These are phyloP conservation scores for Porogramme epimiltina DNA, from an alignment of 1,284 basidiomycete genomes.

Conservation along the genomic window DNA sequence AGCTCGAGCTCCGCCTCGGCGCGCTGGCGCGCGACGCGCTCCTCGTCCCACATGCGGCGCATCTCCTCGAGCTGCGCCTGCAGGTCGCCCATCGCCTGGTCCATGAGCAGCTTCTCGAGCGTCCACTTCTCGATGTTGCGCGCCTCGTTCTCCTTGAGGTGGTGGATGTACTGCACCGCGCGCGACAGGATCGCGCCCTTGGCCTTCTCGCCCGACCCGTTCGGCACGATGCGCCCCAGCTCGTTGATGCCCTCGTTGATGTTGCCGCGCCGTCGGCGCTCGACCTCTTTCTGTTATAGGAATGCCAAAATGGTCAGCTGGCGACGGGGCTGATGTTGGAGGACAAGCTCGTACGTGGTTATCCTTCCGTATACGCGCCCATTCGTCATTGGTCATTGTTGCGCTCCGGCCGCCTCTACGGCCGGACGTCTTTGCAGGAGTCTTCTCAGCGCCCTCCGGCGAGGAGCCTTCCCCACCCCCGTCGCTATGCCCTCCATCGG, in stretches of 20 bases:
- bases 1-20: slow-evolving; percentile 62
- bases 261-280: slow-evolving; percentile 89
- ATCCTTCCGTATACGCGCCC: slow-evolving; percentile 81
- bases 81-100: slow-evolving; percentile 86
- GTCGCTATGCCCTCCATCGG: not conserved
- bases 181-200: slow-evolving; percentile 87
- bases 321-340: not conserved
- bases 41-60: slow-evolving; percentile 73
- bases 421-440: slow-evolving; percentile 12
- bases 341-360: slow-evolving; percentile 64
- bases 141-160: slow-evolving; percentile 88
- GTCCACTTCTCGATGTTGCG: slow-evolving; percentile 94
- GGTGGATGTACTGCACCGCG: slow-evolving; percentile 87
- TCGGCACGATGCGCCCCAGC: slow-evolving; percentile 87
- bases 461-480: slow-evolving; percentile 2
- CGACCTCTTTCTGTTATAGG: slow-evolving; percentile 86
- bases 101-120: slow-evolving; percentile 90
- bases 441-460: slow-evolving; percentile 18
- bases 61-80: slow-evolving; percentile 80
- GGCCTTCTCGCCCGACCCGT: slow-evolving; percentile 84
- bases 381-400: slow-evolving; percentile 63
- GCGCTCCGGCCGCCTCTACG: slow-evolving; percentile 38
- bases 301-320: slow-evolving; percentile 1
- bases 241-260: slow-evolving; percentile 97
- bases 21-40: slow-evolving; percentile 56